phyloP scores from a whole-genome alignment of 1,284 basidiomycete species.

The Pseudozyma sp. region DNA sequence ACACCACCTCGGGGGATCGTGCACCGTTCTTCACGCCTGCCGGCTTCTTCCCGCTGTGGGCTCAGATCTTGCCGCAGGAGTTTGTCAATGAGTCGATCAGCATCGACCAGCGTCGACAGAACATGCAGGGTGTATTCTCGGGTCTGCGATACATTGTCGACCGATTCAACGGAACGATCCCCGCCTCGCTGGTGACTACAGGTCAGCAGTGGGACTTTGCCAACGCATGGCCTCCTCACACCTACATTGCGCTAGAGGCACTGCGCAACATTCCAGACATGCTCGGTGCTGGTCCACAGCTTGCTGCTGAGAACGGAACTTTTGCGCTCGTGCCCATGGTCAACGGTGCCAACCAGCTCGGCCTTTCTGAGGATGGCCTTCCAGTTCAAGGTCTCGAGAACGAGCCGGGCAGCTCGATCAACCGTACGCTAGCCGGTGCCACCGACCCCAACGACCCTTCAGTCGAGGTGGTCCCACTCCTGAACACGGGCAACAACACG shows the following conservation, averaged over 20 bases:
- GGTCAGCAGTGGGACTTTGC: slow-evolving; percentile 81
- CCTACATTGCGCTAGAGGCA: slow-evolving; percentile 80
- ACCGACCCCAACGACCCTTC: slow-evolving; percentile 69
- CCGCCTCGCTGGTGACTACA: slow-evolving; percentile 78
- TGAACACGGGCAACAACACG: slow-evolving; percentile 78
- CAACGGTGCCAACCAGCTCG: slow-evolving; percentile 74
- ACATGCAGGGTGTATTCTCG: slow-evolving; percentile 75
- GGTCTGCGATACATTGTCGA: slow-evolving; percentile 82
- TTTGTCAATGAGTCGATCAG: slow-evolving; percentile 73
- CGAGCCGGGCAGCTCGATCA: slow-evolving; percentile 44
- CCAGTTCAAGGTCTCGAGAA: slow-evolving; percentile 75
- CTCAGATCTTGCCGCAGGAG: slow-evolving; percentile 81
- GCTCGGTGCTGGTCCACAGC: slow-evolving; percentile 74
- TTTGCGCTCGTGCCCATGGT: slow-evolving; percentile 76
- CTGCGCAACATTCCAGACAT: slow-evolving; percentile 79
- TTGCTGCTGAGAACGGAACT: slow-evolving; percentile 72
- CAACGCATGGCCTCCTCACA: slow-evolving; percentile 45
- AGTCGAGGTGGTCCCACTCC: slow-evolving; percentile 71
- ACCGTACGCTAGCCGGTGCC: slow-evolving; percentile 73
- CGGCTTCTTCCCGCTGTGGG: slow-evolving; percentile 88
- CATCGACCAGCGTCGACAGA: slow-evolving; percentile 51
- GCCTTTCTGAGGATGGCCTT: slow-evolving; percentile 76
- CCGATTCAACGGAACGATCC: slow-evolving; percentile 84
- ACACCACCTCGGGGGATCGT: slow-evolving; percentile 42
- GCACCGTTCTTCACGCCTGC: slow-evolving; percentile 76